A percentile compares a stretch with the other conserved stretches of the same genome.
Conservation (phyloP, 2,329 filamentous ascomycete species). For the Hypomyces perniciosus region DNA sequence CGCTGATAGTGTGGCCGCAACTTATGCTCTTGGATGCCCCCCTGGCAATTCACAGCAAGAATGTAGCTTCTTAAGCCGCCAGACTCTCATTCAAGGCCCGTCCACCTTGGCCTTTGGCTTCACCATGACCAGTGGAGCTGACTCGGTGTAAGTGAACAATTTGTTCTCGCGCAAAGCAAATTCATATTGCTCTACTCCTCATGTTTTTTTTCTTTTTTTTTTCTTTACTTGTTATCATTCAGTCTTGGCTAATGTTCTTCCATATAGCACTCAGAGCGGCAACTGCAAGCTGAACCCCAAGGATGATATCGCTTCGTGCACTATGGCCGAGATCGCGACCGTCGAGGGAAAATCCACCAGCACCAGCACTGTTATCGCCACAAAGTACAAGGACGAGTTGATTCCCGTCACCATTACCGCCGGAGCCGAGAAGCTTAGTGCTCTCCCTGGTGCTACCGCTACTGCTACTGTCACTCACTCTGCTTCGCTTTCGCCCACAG, state of each 20-base stretch:
- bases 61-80: neutral
- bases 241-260: neutral
- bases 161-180: neutral
- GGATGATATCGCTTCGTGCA: conserved; percentile 22
- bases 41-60: conserved; percentile 1
- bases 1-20: conserved; percentile 21
- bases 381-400: conserved; percentile 18
- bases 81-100: conserved; percentile 24
- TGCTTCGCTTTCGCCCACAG: conserved; percentile 1
- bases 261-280: conserved; percentile 15
- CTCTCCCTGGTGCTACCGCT: conserved; percentile 8
- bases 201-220: neutral
- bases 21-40: conserved; percentile 24
- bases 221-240: no score
- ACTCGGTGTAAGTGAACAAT: neutral
- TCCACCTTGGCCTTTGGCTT: conserved; percentile 17
- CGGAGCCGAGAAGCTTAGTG: conserved; percentile 30
- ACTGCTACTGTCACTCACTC: conserved; percentile 9
- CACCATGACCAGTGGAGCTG: neutral
- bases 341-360: neutral
- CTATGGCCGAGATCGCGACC: neutral
- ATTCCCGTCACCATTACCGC: conserved; percentile 32
- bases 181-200: neutral
- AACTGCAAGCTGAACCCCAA: conserved; percentile 22
- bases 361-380: conserved; percentile 7